phyloP scores from a whole-genome alignment of 345 rosid genomes.

The Clausena lansium region DNA sequence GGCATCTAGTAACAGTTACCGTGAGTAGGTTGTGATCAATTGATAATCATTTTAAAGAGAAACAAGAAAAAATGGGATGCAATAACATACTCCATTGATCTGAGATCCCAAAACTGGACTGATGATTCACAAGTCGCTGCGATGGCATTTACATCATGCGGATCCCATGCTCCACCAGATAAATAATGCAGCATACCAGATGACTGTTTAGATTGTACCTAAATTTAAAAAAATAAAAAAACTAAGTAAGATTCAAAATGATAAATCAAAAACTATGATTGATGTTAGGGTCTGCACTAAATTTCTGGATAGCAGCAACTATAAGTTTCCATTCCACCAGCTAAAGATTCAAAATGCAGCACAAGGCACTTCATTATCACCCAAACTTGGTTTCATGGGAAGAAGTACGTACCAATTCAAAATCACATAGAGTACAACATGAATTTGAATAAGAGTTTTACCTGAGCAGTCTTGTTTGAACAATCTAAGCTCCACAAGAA shows the following conservation, averaged over 20 bases:
- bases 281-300: not conserved
- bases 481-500: conserved; percentile 78
- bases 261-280: conserved; percentile 10
- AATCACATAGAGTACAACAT: not conserved
- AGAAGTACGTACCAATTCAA: not conserved
- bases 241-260: conserved; percentile 25
- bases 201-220: conserved; percentile 81
- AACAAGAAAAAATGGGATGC: not conserved
- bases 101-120: conserved; percentile 83
- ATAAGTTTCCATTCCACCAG: not conserved
- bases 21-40: not conserved
- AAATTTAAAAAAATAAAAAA: conserved; percentile 8
- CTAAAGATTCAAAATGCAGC: not conserved
- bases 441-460: conserved; percentile 10
- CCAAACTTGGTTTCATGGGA: not conserved
- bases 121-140: conserved; percentile 88
- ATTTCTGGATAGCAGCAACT: not conserved
- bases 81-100: conserved; percentile 70
- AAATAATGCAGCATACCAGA: conserved; percentile 79
- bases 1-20: not conserved
- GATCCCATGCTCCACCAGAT: conserved; percentile 95
- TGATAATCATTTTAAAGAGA: not conserved
- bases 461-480: conserved; percentile 78
- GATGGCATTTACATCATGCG: conserved; percentile 72
- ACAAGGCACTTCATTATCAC: not conserved